Percentiles rank a stretch among this genome's conserved stretches.
Conservation (phyloP, 371 early-diverging fungal species). For the Saksenaea vasiformis region DNA sequence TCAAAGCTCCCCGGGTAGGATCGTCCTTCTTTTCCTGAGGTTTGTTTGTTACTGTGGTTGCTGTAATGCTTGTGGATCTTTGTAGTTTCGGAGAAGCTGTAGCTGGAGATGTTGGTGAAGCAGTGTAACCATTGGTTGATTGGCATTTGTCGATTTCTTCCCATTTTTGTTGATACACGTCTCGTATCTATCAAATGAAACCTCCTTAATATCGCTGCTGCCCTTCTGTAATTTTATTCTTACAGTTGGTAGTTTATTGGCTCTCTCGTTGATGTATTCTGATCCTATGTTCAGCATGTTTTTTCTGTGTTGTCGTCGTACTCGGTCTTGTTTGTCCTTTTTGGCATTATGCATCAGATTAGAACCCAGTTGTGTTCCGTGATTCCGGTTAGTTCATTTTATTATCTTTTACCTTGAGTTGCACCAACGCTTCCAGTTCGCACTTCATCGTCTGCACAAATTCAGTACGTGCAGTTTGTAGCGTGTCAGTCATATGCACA, state of each 20-base stretch:
- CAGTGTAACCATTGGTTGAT: background rate
- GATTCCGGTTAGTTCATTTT: background rate
- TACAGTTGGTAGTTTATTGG: constrained; percentile 10
- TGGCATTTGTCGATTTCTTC: constrained; percentile 14
- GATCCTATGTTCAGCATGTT: constrained; percentile 16
- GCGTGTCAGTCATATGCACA: constrained; percentile 11
- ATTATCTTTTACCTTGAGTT: constrained; percentile 20
- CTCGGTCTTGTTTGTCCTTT: constrained; percentile 26
- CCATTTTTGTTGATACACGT: constrained; percentile 21
- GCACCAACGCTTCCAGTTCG: constrained; percentile 16
- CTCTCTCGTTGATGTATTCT: constrained; percentile 15
- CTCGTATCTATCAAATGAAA: constrained; percentile 11
- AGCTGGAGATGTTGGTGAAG: constrained; percentile 18
- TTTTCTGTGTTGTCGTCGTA: constrained; percentile 16
- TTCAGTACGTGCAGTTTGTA: constrained; percentile 13
- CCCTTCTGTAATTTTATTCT: background rate
- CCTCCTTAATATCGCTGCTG: background rate
- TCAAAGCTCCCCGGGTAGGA: background rate
- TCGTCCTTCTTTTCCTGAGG: background rate
- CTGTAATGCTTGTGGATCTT: background rate
- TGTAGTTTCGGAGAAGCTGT: constrained; percentile 3
- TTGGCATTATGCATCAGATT: constrained; percentile 5
- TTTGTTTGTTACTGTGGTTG: background rate
- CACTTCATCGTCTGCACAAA: constrained; percentile 25
- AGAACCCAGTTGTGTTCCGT: background rate